phyloP scores from a whole-genome alignment of 2,329 filamentous ascomycete species.

The Ophiostoma triangulosporum region DNA sequence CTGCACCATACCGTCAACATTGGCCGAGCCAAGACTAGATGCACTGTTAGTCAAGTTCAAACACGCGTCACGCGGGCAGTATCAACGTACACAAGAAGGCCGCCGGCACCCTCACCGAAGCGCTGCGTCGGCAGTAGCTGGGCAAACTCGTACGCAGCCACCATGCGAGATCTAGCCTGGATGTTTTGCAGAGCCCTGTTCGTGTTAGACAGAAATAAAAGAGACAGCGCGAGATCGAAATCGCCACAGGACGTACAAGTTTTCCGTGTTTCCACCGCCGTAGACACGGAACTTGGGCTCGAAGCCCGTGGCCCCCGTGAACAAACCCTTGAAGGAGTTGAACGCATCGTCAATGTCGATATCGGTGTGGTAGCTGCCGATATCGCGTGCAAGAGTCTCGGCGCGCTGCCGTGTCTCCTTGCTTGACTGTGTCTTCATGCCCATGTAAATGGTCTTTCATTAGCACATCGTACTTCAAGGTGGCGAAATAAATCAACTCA shows the following conservation, averaged over 20 bases:
- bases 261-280: conserved; percentile 47
- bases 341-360: conserved; percentile 60
- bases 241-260: conserved; percentile 25
- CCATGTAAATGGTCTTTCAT: conserved; percentile 49
- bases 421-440: conserved; percentile 52
- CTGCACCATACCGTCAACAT: conserved; percentile 14
- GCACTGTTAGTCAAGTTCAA: neutral
- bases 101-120: conserved; percentile 13
- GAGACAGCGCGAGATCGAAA: neutral
- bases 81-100: conserved; percentile 11
- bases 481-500: neutral
- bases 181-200: conserved; percentile 48
- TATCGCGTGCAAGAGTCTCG: conserved; percentile 42
- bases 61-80: neutral
- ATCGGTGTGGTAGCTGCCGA: conserved; percentile 60
- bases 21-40: conserved; percentile 13
- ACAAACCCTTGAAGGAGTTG: conserved; percentile 43
- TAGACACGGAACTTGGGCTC: conserved; percentile 43
- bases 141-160: conserved; percentile 39
- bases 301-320: conserved; percentile 45
- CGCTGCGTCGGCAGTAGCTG: conserved; percentile 13
- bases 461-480: conserved; percentile 14
- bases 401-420: conserved; percentile 55
- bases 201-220: neutral
- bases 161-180: conserved; percentile 44